Conservation (phyloP, 345 rosid genomes). For the Laguncularia racemosa region DNA sequence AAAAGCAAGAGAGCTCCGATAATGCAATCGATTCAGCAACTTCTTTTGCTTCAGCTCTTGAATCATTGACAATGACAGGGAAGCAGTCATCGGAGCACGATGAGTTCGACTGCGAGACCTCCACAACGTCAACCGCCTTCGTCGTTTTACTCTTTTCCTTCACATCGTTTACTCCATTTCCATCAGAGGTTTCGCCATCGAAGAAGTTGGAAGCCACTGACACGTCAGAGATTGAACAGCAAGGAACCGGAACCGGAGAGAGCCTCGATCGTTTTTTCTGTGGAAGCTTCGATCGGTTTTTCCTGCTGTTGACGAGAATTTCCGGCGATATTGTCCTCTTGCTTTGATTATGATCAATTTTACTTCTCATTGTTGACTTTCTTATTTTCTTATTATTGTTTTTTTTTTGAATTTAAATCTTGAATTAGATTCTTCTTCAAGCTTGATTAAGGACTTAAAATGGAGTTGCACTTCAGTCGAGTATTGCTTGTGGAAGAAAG, state of each 20-base stretch:
- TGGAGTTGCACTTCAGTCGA: no score
- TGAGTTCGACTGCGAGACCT: slow-evolving; percentile 5
- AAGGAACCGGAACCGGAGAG: slow-evolving; percentile 23
- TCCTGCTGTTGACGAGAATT: slow-evolving; percentile 21
- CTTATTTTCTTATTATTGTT: no score
- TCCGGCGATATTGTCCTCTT: no score
- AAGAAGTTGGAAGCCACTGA: slow-evolving; percentile 32
- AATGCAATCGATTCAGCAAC: slow-evolving; percentile 23
- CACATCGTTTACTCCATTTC: neutral
- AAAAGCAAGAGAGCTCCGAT: slow-evolving; percentile 37
- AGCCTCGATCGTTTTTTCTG: slow-evolving; percentile 37
- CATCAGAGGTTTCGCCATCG: slow-evolving; percentile 27
- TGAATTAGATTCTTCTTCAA: no score
- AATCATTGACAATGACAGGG: neutral
- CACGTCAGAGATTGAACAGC: slow-evolving; percentile 19
- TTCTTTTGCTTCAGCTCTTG: slow-evolving; percentile 8
- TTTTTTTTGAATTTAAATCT: no score
- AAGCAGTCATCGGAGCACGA: slow-evolving; percentile 8
- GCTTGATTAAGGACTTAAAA: no score
- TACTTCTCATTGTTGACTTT: no score
- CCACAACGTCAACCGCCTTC: slow-evolving; percentile 1
- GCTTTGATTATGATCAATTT: no score
- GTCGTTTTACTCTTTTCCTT: slow-evolving; percentile 11
- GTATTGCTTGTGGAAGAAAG: no score
- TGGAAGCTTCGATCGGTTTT: slow-evolving; percentile 44